These are phyloP conservation scores for Beauveria rudraprayagi DNA, from an alignment of 2,329 filamentous ascomycete genomes.

Conservation along the genomic window DNA sequence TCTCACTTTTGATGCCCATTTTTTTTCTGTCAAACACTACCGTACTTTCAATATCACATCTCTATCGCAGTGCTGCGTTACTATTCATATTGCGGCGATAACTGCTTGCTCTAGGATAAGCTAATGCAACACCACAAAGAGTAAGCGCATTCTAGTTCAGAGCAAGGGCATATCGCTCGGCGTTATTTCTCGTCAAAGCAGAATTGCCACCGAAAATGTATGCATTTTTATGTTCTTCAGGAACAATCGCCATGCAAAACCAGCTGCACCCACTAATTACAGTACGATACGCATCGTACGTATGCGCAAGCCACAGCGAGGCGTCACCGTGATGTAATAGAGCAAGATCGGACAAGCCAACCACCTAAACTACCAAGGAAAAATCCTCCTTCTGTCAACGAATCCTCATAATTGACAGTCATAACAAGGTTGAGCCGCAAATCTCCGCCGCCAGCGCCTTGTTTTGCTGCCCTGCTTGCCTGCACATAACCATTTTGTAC, in stretches of 20 bases:
- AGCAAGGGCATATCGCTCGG: too few relatives aligned
- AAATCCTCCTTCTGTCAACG: neutral
- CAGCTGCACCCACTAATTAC: neutral
- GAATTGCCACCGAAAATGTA: too few relatives aligned
- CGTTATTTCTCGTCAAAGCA: too few relatives aligned
- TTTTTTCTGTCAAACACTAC: too few relatives aligned
- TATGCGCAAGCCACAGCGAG: neutral
- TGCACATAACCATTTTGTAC: neutral
- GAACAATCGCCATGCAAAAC: neutral
- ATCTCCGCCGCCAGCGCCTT: slow-evolving; percentile 1
- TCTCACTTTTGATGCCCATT: neutral
- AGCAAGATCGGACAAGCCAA: neutral
- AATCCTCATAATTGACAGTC: neutral
- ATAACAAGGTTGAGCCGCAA: slow-evolving; percentile 1
- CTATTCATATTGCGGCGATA: neutral
- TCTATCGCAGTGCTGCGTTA: too few relatives aligned
- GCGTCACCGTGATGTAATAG: slow-evolving; percentile 11
- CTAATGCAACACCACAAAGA: neutral
- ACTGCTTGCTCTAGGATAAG: neutral
- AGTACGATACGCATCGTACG: neutral
- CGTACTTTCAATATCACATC: too few relatives aligned
- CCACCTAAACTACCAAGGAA: neutral
- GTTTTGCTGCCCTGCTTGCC: neutral
- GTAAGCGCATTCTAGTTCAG: too few relatives aligned
- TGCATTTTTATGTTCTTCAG: neutral